These are phyloP conservation scores for Pelargonium australe DNA, from an alignment of 441 rosid species.

Conservation along the genomic window DNA sequence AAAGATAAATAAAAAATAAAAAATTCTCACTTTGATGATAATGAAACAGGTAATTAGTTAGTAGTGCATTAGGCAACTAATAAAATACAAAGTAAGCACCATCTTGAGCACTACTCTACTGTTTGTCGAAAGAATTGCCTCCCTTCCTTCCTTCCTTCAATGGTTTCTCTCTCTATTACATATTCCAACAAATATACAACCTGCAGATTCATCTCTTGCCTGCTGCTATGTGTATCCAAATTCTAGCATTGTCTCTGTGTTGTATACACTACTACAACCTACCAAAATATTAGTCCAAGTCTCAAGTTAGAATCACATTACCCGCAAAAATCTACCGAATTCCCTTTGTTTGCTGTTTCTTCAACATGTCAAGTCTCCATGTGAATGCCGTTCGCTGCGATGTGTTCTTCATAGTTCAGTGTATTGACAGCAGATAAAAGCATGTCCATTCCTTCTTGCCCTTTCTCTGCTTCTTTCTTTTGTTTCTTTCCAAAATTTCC, in stretches of 20 bases:
- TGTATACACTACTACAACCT: constrained; percentile 22
- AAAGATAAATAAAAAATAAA: no score
- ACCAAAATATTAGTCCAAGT: constrained; percentile 20
- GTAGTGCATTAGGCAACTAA: no score
- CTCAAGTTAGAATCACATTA: constrained; percentile 15
- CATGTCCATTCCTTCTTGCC: constrained; percentile 67
- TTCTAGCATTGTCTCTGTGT: constrained; percentile 17
- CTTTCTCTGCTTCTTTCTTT: constrained; percentile 29
- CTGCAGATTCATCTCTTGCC: constrained; percentile 13
- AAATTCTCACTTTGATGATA: no score
- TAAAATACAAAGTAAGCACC: no score
- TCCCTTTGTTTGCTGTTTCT: constrained; percentile 2
- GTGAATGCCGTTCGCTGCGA: constrained; percentile 16
- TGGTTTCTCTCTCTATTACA: not conserved
- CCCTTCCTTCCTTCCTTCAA: not conserved
- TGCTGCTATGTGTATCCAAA: constrained; percentile 19
- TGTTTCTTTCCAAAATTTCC: constrained; percentile 14
- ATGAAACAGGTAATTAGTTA: no score
- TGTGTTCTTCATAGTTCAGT: constrained; percentile 42
- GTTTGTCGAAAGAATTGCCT: constrained; percentile 3
- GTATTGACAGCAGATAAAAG: constrained; percentile 68
- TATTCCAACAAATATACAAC: constrained; percentile 18
- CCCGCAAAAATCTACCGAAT: not conserved
- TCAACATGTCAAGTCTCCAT: constrained; percentile 16
- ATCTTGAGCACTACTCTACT: not conserved